Percentiles rank a stretch among this genome's conserved stretches.
Evolutionary conservation across 2,329 filamentous ascomycete genomes (phyloP).

Genomic region (Monilinia vaccinii-corymbosi): DNA sequence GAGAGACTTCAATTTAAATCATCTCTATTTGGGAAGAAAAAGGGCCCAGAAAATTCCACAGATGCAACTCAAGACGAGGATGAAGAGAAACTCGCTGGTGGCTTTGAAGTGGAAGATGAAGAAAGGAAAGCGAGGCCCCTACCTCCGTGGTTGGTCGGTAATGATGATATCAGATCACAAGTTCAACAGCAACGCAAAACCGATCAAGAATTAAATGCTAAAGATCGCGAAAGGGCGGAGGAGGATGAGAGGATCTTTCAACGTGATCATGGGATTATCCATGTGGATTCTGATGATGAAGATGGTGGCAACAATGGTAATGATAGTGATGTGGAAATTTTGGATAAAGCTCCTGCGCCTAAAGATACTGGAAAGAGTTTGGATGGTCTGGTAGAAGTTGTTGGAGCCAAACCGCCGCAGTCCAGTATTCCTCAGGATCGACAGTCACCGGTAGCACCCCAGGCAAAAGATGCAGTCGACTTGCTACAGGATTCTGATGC

Average conservation of each 20-base stretch:
- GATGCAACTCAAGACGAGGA: conserved; percentile 19
- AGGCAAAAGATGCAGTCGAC: background rate
- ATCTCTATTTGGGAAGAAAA: conserved; percentile 43
- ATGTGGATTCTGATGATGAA: conserved; percentile 51
- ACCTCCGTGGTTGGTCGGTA: conserved; percentile 65
- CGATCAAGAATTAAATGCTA: conserved; percentile 53
- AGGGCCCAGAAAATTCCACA: conserved; percentile 17
- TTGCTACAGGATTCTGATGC: conserved; percentile 23
- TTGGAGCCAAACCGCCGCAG: conserved; percentile 22
- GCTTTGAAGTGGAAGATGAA: conserved; percentile 31
- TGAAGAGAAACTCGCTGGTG: conserved; percentile 31
- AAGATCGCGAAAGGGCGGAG: conserved; percentile 47
- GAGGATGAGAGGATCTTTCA: conserved; percentile 45
- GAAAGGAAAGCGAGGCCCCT: conserved; percentile 40
- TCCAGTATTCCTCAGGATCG: conserved; percentile 23
- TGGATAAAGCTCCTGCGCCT: conserved; percentile 37
- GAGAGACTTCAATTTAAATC: conserved; percentile 71
- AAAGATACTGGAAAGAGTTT: conserved; percentile 9
- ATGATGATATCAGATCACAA: conserved; percentile 56
- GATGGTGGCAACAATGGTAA: conserved; percentile 29
- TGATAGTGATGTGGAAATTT: conserved; percentile 39
- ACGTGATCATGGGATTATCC: conserved; percentile 44
- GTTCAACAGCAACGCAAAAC: conserved; percentile 48
- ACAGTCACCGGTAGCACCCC: conserved; percentile 1
- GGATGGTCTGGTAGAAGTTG: conserved; percentile 27